phyloP scores from a whole-genome alignment of 306 rosid genomes.

The Fagus sylvatica region DNA sequence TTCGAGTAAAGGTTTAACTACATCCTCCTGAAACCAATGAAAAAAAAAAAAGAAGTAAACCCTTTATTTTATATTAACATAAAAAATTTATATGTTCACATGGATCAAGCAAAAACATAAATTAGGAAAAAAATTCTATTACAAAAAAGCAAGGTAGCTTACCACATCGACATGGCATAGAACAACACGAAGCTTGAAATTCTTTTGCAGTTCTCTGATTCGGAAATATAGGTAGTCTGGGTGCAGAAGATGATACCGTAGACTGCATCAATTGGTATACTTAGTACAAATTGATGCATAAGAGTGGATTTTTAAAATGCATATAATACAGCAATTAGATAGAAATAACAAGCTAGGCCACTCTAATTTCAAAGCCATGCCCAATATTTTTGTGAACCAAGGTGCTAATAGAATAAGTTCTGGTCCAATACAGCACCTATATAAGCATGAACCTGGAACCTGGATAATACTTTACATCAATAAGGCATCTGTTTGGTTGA shows the following conservation, averaged over 20 bases:
- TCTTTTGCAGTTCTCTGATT: conserved; percentile 90
- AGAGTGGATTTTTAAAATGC: conserved; percentile 13
- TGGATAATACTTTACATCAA: background rate
- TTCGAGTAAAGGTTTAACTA: conserved; percentile 85
- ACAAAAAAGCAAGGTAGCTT: conserved; percentile 22
- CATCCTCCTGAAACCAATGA: conserved; percentile 79
- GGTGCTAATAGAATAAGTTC: background rate
- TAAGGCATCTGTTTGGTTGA: conserved; percentile 4
- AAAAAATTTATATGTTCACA: conserved; percentile 6
- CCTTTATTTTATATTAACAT: conserved; percentile 11
- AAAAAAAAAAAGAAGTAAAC: conserved; percentile 15
- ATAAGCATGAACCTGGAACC: background rate
- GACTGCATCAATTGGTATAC: conserved; percentile 62
- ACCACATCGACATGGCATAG: conserved; percentile 98
- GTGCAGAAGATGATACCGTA: conserved; percentile 94
- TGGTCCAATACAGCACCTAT: background rate
- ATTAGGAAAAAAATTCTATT: background rate
- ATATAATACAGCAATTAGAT: conserved; percentile 10
- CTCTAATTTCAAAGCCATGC: background rate
- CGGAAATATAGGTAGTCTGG: conserved; percentile 91
- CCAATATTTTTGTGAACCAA: background rate
- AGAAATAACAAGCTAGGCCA: background rate
- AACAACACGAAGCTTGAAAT: conserved; percentile 84
- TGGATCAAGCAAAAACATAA: conserved; percentile 15
- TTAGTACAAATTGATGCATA: conserved; percentile 15